Percentiles rank a stretch among this genome's conserved stretches.
These are phyloP conservation scores for Bonnemaisonia californica DNA, from an alignment of 31 red algal species.

Conservation along the genomic window DNA sequence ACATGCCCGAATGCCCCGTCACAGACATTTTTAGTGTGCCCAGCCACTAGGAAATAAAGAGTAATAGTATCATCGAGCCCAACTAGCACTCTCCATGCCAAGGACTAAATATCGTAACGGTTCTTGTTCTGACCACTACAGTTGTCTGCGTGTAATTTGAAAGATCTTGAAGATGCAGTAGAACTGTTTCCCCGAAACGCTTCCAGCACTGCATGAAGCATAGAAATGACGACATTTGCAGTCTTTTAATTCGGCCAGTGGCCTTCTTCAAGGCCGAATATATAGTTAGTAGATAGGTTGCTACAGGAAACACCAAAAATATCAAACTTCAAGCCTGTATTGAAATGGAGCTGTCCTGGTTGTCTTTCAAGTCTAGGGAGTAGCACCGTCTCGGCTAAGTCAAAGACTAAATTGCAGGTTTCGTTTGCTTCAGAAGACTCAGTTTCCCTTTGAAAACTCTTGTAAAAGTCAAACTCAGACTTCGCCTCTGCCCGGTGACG, in stretches of 20 bases:
- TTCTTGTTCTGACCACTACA: conserved; percentile 28
- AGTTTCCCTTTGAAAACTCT: not conserved
- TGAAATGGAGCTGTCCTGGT: not conserved
- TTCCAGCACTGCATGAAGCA: not conserved
- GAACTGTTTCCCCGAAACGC: not conserved
- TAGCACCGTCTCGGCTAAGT: conserved; percentile 10
- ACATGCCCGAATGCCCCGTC: too few species aligned
- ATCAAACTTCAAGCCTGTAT: too few species aligned
- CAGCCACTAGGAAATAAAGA: not conserved
- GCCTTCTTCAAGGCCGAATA: too few species aligned
- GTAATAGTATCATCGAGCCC: not conserved
- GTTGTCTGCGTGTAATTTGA: conserved; percentile 16
- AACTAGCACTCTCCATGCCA: not conserved
- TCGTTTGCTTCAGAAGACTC: not conserved
- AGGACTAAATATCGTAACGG: not conserved
- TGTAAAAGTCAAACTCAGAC: not conserved
- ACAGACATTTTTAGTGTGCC: conserved; percentile 27
- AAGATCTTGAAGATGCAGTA: not conserved
- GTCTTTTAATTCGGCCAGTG: not conserved
- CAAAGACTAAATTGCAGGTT: not conserved
- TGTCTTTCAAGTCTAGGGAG: not conserved
- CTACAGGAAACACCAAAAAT: not conserved
- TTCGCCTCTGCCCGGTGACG: not conserved
- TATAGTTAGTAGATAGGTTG: too few species aligned
- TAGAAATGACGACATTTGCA: not conserved